Base-by-base conservation (phyloP, 257 asterid species). In the Echites panduratus region DNA sequence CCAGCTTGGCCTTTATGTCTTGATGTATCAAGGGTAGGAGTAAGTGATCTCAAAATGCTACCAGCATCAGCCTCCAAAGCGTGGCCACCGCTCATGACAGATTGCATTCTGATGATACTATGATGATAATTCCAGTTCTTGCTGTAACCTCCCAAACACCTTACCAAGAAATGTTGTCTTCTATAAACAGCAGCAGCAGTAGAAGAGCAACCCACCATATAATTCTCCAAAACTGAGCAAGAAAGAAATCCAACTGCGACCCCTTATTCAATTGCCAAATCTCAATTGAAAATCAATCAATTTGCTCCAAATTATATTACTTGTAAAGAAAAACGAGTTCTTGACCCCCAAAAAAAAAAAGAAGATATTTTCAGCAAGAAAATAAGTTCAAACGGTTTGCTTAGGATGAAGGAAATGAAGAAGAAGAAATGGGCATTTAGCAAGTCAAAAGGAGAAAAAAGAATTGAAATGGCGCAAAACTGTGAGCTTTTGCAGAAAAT, bases 1-100 rank as follows among this genome's bases (percentile, higher is more conserved):
- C 99, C 99, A 83, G 99, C 99, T 86, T 94, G 97, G 87, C 97
- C 97, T 84, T 91, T 94, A 83, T 94, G 93, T 83, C 77, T 87
- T 45, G 92, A 74, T 72, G 79, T 73, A 75, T 88, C 96, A 50
- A 94, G 91, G 77, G 88, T 77, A 1, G 99, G 99, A 71, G 94
- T 88, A 61, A 94, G 86, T 78, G 96, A 84, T 86, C 87, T 86
- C 88, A 94, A 79, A 82, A 91, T 75, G 75, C 82, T 75, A 75
- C 85, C 56, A 72, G 95, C 91, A 78, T 89, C 97, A 45, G 80
- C 87, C 78, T 91, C 95, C 87, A 81, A 59, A 24, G 87, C 71
- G 67, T 85, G 73, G 64, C 78, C 75, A 72, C 88, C 81, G 67
- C 89, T 80, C 87, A 73, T 69, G 50, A 72, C 77, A 78, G 97